Base-by-base conservation (phyloP, 768 basidiomycete species). In the Mycena vulgaris region DNA sequence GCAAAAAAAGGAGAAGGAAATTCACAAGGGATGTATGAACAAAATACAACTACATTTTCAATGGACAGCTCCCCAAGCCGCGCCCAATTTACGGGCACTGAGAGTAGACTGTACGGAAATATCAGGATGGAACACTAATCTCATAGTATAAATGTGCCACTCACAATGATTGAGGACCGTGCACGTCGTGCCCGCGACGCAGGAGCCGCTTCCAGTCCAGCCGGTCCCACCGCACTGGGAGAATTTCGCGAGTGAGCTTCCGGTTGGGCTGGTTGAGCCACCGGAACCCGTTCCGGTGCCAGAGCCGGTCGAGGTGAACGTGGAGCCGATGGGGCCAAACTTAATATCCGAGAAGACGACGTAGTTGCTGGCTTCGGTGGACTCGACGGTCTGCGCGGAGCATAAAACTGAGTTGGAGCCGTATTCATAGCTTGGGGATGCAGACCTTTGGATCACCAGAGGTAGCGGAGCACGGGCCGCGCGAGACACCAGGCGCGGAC, bases 291-390 rank as follows among this genome's bases (percentile, higher is more conserved):
- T n/a, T n/a, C 45, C 45, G 11, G 47, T 48, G 47, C 42, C 23
- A 4, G 25, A 3, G 25, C 4, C 58, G 25, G 51, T 66, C 30
- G 28, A 9, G 53, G 52, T 66, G 71, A 69, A 84, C 33, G 83
- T 84, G 58, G 82, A 80, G 64, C 79, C 79, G 75, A 84, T 80
- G 70, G 72, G 62, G 17, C 83, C 84, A 64, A 77, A 79, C 77
- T 79, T 81, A 80, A 84, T 85, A 80, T 84, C 83, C 49, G 82
- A 83, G 79, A 78, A 85, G 39, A 73, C 76, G 74, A 85, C 83
- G 30, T 69, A 74, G 51, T 78, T 76, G 69, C 62, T 75, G 39
- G 78, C 66, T 69, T 67, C 56, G 45, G 72, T 63, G 33, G 81
- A 62, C 76, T 83, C 81, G 76, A 85, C 81, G 56, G 78, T 76